Evolutionary conservation across 768 basidiomycete genomes (phyloP).

Genomic region (Pulveroboletus ravenelii): DNA sequence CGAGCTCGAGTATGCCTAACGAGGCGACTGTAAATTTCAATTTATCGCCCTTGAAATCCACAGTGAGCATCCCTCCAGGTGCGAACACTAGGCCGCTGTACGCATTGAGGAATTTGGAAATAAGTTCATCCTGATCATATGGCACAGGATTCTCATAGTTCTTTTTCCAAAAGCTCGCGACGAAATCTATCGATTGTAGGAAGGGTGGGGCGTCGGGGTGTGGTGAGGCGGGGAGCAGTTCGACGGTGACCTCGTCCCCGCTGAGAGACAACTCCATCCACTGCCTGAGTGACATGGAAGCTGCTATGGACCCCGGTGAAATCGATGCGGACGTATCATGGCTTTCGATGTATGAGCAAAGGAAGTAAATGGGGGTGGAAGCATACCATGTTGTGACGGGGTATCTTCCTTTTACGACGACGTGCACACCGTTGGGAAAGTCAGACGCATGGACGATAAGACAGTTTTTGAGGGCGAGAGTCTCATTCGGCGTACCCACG

Average conservation of each 20-base stretch:
- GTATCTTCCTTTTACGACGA: slow-evolving; percentile 67
- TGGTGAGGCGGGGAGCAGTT: slow-evolving; percentile 45
- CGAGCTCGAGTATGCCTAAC: slow-evolving; percentile 54
- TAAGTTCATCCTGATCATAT: slow-evolving; percentile 89
- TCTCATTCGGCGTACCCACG: slow-evolving; percentile 55
- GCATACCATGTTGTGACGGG: slow-evolving; percentile 70
- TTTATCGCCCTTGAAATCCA: slow-evolving; percentile 86
- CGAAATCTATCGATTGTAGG: slow-evolving; percentile 75
- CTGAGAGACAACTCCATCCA: slow-evolving; percentile 83
- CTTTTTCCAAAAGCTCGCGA: slow-evolving; percentile 60
- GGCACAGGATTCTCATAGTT: slow-evolving; percentile 55
- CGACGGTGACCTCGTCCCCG: slow-evolving; percentile 73
- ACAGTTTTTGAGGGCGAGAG: slow-evolving; percentile 76
- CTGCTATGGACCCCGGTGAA: slow-evolving; percentile 65
- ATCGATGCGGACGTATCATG: slow-evolving; percentile 77
- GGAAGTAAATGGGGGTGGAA: not conserved
- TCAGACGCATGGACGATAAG: slow-evolving; percentile 76
- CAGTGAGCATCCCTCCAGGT: slow-evolving; percentile 64
- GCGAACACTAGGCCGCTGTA: slow-evolving; percentile 72
- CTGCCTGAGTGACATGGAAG: slow-evolving; percentile 72
- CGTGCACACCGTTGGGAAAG: slow-evolving; percentile 69
- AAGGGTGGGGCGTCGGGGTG: slow-evolving; percentile 56
- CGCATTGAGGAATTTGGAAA: slow-evolving; percentile 64
- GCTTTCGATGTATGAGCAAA: slow-evolving; percentile 40
- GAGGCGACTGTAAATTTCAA: slow-evolving; percentile 67